Conservation (phyloP, 2,329 filamentous ascomycete genomes). For the Colletotrichum cordylinicola region DNA sequence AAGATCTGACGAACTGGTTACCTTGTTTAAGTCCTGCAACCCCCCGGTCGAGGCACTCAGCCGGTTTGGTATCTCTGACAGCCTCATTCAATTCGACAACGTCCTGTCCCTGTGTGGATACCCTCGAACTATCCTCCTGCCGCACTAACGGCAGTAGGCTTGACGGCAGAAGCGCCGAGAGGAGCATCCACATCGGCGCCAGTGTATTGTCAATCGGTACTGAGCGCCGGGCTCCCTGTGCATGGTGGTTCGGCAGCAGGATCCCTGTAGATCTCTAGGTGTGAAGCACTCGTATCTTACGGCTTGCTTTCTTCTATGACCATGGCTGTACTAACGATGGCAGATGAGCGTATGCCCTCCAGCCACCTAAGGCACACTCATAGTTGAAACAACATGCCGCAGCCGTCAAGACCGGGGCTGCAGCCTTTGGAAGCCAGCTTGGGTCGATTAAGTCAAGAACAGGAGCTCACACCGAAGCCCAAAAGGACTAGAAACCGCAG, state of each 20-base stretch:
- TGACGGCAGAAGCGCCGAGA: background rate
- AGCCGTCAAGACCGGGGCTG: background rate
- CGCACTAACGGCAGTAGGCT: background rate
- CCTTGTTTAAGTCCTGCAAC: background rate
- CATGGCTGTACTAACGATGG: background rate
- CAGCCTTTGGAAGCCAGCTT: background rate
- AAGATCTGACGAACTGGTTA: background rate
- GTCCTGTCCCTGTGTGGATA: background rate
- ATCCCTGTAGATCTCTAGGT: background rate
- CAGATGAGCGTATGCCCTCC: background rate
- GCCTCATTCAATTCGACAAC: background rate
- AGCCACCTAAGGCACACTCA: background rate
- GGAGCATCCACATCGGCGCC: background rate
- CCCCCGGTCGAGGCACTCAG: background rate
- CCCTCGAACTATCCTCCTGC: background rate
- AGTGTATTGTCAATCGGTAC: background rate
- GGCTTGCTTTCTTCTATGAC: background rate
- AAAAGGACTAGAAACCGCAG: background rate
- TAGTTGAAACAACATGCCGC: background rate
- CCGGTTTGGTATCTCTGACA: background rate
- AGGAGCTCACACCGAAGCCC: background rate
- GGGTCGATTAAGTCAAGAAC: background rate
- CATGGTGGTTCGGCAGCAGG: background rate
- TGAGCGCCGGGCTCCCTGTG: background rate
- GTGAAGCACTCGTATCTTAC: background rate